Evolutionary conservation across 2,329 filamentous ascomycete genomes (phyloP).

Genomic region (Arthrinium phaeospermum): DNA sequence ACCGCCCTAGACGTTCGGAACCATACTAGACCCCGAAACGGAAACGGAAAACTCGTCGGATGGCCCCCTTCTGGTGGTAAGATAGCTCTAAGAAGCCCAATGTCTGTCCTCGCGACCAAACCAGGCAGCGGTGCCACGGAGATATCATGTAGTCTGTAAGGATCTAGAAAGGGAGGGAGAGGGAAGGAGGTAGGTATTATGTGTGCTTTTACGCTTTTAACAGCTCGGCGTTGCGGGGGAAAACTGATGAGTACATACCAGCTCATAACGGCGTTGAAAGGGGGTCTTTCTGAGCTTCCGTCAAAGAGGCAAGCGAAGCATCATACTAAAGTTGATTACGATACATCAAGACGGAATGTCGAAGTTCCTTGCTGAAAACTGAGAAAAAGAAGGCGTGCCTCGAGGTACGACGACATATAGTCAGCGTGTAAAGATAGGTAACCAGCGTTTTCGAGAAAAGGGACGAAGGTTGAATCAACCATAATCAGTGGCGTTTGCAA

Average conservation of each 20-base stretch:
- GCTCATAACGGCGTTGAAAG: slow-evolving; percentile 7
- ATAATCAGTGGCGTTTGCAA: background rate
- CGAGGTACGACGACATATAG: background rate
- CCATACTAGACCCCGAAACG: background rate
- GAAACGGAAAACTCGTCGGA: background rate
- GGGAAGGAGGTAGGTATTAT: background rate
- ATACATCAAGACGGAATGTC: background rate
- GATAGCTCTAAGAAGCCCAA: background rate
- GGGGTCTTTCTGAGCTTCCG: background rate
- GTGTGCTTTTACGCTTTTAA: slow-evolving; percentile 15
- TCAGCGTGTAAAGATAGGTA: slow-evolving; percentile 3
- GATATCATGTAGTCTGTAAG: background rate
- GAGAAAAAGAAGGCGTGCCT: background rate
- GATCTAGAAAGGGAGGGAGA: background rate
- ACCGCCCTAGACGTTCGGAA: too few species aligned
- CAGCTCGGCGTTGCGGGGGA: slow-evolving; percentile 12
- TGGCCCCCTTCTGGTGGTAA: background rate
- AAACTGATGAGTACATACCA: background rate
- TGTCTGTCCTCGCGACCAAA: background rate
- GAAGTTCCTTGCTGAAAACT: slow-evolving; percentile 1
- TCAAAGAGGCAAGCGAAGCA: background rate
- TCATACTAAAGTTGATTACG: background rate
- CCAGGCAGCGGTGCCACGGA: background rate
- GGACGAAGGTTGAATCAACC: background rate
- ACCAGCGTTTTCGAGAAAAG: background rate